A percentile compares a stretch with the other conserved stretches of the same genome.
Evolutionary conservation across 192 early-diverging fungal species (phyloP).

Genomic region (Dispira parvispora): DNA sequence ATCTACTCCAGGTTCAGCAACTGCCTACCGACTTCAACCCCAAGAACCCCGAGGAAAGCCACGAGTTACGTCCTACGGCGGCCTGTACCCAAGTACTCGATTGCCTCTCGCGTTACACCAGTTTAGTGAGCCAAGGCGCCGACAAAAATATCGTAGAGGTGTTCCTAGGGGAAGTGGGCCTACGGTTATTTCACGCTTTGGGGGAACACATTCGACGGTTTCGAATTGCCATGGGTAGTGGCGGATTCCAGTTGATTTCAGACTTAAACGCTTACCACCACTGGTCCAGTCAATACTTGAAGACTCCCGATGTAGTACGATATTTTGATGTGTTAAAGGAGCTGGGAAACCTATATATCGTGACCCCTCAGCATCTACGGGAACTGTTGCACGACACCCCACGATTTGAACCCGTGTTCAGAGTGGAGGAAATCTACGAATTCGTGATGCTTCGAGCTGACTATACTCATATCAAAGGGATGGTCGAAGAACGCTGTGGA

Average conservation of each 20-base stretch:
- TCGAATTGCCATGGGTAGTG: constrained; percentile 54
- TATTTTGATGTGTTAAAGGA: constrained; percentile 30
- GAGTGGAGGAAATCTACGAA: constrained; percentile 30
- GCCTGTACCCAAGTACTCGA: constrained; percentile 65
- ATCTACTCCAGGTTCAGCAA: constrained; percentile 62
- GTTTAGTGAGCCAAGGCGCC: constrained; percentile 51
- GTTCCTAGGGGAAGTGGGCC: constrained; percentile 76
- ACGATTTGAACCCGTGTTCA: constrained; percentile 29
- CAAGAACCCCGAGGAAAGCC: constrained; percentile 23
- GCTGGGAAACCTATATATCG: constrained; percentile 27
- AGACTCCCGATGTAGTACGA: constrained; percentile 18
- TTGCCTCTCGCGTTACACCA: constrained; percentile 58
- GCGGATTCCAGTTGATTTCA: constrained; percentile 77
- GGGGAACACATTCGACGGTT: constrained; percentile 68
- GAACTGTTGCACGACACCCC: constrained; percentile 24
- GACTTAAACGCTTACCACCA: constrained; percentile 29
- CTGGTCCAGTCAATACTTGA: constrained; percentile 19
- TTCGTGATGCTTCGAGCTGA: constrained; percentile 28
- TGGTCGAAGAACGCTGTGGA: constrained; percentile 29
- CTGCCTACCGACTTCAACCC: constrained; percentile 57
- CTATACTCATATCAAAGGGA: constrained; percentile 23
- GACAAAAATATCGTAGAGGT: constrained; percentile 80
- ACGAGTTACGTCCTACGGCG: constrained; percentile 60
- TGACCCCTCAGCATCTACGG: constrained; percentile 25
- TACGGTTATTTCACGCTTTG: constrained; percentile 71